Evolutionary conservation across 2,329 filamentous ascomycete genomes (phyloP).

Genomic region (Fusarium ambrosium): DNA sequence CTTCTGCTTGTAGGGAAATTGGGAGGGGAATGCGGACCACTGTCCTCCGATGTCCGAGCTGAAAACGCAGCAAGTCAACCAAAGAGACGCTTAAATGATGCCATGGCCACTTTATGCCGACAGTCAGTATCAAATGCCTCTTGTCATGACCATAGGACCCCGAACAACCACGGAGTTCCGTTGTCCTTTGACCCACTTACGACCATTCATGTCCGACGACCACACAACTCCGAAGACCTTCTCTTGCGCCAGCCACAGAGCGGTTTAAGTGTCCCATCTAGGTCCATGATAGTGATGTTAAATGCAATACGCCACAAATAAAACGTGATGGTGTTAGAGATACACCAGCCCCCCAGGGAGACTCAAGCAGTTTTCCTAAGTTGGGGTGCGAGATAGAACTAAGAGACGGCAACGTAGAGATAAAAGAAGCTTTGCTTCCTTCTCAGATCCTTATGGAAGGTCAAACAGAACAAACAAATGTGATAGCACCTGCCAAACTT

Average conservation of each 20-base stretch:
- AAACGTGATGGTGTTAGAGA: background rate
- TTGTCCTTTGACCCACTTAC: background rate
- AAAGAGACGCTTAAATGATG: background rate
- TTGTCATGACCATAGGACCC: background rate
- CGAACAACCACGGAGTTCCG: background rate
- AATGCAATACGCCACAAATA: background rate
- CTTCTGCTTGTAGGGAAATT: background rate
- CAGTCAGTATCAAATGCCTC: background rate
- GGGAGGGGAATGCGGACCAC: background rate
- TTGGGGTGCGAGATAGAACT: background rate
- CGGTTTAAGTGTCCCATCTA: no score
- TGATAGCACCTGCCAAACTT: no score
- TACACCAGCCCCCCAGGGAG: no score
- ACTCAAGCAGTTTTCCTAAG: no score
- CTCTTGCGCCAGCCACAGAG: background rate
- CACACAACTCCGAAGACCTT: background rate
- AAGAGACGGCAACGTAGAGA: background rate
- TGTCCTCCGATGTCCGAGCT: background rate
- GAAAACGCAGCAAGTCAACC: background rate
- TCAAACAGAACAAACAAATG: fast-evolving
- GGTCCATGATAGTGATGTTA: background rate
- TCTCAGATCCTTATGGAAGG: fast-evolving
- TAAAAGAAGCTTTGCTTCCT: background rate
- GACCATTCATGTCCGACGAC: slow-evolving; percentile 4
- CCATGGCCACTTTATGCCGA: background rate